Evolutionary conservation across 768 basidiomycete genomes (phyloP).

Genomic region (Rhizopogon roseolus): DNA sequence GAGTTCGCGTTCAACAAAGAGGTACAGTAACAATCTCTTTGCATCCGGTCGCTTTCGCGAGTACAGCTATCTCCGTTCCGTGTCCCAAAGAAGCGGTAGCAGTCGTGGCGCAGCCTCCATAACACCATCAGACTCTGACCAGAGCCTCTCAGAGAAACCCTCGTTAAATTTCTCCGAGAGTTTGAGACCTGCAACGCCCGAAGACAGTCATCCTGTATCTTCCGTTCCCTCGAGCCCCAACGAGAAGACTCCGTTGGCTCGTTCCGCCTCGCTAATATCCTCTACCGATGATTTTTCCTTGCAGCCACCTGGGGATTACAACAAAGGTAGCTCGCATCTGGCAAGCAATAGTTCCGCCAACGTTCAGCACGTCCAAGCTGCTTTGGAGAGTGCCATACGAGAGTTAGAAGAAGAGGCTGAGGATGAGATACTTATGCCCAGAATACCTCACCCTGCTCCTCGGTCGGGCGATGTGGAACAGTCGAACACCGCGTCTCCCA

Average conservation of each 20-base stretch:
- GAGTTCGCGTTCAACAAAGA: conserved; percentile 49
- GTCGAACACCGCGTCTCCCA: conserved; percentile 13
- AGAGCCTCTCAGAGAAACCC: conserved; percentile 42
- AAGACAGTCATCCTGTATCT: conserved; percentile 36
- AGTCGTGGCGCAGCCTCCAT: conserved; percentile 34
- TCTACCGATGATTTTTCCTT: conserved; percentile 25
- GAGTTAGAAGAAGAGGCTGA: conserved; percentile 73
- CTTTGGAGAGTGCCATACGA: conserved; percentile 70
- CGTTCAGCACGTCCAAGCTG: conserved; percentile 59
- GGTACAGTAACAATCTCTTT: conserved; percentile 85
- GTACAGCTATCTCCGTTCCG: conserved; percentile 62
- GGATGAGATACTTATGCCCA: conserved; percentile 73
- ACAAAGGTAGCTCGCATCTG: conserved; percentile 8
- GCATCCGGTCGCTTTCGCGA: conserved; percentile 78
- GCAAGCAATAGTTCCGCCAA: conserved; percentile 45
- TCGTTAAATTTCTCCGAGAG: conserved; percentile 40
- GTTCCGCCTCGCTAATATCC: conserved; percentile 37
- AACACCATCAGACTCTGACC: conserved; percentile 41
- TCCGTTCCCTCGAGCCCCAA: conserved; percentile 41
- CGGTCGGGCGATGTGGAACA: conserved; percentile 29
- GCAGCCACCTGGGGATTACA: conserved; percentile 11
- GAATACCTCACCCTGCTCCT: conserved; percentile 46
- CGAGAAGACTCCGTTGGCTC: conserved; percentile 33
- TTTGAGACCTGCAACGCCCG: conserved; percentile 52
- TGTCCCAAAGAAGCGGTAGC: conserved; percentile 40